Base-by-base conservation (phyloP, 2,329 filamentous ascomycete genomes). In the Corynespora cassiicola region DNA sequence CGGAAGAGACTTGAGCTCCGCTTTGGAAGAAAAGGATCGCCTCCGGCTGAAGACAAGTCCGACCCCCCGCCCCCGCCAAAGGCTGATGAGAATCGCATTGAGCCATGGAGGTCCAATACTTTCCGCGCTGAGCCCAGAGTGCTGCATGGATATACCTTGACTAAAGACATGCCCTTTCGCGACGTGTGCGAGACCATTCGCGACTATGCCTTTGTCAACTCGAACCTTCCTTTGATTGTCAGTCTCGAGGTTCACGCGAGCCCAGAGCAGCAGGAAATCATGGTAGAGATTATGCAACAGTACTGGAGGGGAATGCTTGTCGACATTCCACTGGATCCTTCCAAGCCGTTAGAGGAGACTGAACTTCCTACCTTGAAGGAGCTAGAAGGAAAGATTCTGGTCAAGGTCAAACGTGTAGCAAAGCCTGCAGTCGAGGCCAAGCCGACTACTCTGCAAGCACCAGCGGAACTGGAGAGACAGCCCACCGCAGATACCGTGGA, bases 221-320 rank as follows among this genome's bases (percentile, higher is more conserved):
- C 60, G 23, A 80, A 87, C 35, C 75, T 96, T 14, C 94, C 94
- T 1, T 75, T 99, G 24, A 95, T 97, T 42, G 82, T 97, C 50
- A 96, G 90, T 64, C 77, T 97, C 5, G 94, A 99, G 68, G 88
- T 97, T 0, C 92, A 97, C 66, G 86, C 90, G 10, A 82, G 86
- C 45, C 73, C 79, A 2, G 82, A 88, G 36, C 92, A 97, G 67
- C 94, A 99, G 67, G 84, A 90, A 49, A 79, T 87, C 33, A 96
- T 97, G 88, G 91, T 96, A 8, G 81, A 88, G 39, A 95, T 97
- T 48, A 96, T 99, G 87, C 84, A 84, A 50, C 84, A 96, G 52
- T 86, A 88, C 49, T 99, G 91, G 90, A 80, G 79, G 25, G 84
- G 81, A 0, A 72, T 87, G 56, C 75, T 97, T 5, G 75, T 96